These are phyloP conservation scores for Fusarium hostae DNA, from an alignment of 2,329 filamentous ascomycete species.

Conservation along the genomic window DNA sequence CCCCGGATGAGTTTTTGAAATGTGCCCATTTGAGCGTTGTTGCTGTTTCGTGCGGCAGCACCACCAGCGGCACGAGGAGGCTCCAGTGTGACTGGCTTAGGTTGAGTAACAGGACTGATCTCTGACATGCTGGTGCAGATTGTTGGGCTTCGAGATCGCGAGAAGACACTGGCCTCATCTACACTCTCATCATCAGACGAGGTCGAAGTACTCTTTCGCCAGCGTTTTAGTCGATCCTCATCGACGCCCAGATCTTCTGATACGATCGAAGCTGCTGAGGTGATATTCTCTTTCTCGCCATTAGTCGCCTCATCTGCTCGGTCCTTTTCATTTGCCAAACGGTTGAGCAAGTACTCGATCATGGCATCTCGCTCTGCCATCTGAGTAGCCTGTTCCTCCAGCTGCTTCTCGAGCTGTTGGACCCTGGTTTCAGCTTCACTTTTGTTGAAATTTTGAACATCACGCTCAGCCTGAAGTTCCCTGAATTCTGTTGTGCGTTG, in stretches of 20 bases:
- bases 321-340: conserved; percentile 63
- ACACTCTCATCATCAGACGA: conserved; percentile 63
- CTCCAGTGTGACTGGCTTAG: conserved; percentile 43
- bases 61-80: conserved; percentile 27
- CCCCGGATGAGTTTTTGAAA: conserved; percentile 58
- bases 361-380: conserved; percentile 64
- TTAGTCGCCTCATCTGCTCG: conserved; percentile 53
- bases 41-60: conserved; percentile 47
- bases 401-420: conserved; percentile 66
- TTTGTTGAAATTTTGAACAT: conserved; percentile 64
- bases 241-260: conserved; percentile 67
- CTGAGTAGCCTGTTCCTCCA: conserved; percentile 67
- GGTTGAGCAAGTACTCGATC: conserved; percentile 62
- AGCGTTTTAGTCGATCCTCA: conserved; percentile 57
- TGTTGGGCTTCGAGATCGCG: conserved; percentile 68
- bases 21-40: conserved; percentile 47
- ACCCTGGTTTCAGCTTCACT: conserved; percentile 66
- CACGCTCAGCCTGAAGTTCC: conserved; percentile 65
- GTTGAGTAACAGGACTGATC: conserved; percentile 36
- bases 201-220: conserved; percentile 58
- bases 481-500: conserved; percentile 60
- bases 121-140: conserved; percentile 54
- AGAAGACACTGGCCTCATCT: conserved; percentile 69
- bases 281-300: conserved; percentile 42
- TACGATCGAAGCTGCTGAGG: conserved; percentile 56